Conservation (phyloP, 2,329 filamentous ascomycete species). For the Calycina herbarum region DNA sequence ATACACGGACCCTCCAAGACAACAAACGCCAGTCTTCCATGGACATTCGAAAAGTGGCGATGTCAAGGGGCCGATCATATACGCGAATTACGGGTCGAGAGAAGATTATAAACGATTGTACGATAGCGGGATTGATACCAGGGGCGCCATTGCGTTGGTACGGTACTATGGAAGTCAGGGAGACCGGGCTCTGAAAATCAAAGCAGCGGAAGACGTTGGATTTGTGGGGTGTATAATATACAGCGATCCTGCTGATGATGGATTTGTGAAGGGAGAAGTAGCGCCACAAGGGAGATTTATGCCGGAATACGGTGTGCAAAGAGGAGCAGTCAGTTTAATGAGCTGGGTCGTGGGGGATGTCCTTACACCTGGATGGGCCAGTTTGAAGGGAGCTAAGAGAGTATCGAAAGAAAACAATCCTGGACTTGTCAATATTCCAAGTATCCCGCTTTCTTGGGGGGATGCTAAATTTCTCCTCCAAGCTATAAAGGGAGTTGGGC, state of each 20-base stretch:
- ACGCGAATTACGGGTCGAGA: conserved; percentile 86
- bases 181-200: conserved; percentile 79
- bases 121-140: conserved; percentile 69
- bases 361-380: conserved; percentile 86
- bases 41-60: conserved; percentile 85
- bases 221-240: conserved; percentile 89
- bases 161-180: conserved; percentile 73
- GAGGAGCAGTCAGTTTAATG: conserved; percentile 77
- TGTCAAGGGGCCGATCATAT: conserved; percentile 82
- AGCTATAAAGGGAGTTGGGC: conserved; percentile 72
- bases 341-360: conserved; percentile 87
- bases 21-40: conserved; percentile 80
- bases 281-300: conserved; percentile 79
- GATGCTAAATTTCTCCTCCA: conserved; percentile 81
- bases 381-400: conserved; percentile 63
- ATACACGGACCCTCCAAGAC: conserved; percentile 60
- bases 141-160: conserved; percentile 82
- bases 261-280: conserved; percentile 69
- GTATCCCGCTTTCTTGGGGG: conserved; percentile 84
- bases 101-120: conserved; percentile 76
- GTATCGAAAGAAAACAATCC: conserved; percentile 68
- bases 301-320: conserved; percentile 78
- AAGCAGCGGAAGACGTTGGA: conserved; percentile 83
- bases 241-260: conserved; percentile 84
- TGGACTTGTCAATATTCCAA: conserved; percentile 81